Conservation (phyloP, 2,329 filamentous ascomycete genomes). For the Cladosporium colombiae region DNA sequence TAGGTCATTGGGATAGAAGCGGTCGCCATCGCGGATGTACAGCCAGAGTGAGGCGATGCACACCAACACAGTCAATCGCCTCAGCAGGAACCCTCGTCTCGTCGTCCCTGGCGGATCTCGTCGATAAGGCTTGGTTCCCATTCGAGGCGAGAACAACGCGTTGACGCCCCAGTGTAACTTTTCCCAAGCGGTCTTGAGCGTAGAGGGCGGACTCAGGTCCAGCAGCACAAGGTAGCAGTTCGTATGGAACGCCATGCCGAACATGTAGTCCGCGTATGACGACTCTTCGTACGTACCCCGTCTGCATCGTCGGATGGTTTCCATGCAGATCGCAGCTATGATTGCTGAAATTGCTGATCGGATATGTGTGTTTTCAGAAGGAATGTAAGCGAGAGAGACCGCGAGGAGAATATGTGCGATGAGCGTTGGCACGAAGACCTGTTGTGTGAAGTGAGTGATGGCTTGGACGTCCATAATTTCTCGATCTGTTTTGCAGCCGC, state of each 20-base stretch:
- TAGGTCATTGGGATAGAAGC: background rate
- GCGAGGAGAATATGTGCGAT: background rate
- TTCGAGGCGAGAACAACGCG: slow-evolving; percentile 18
- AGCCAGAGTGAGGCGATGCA: slow-evolving; percentile 2
- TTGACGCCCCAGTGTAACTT: slow-evolving; percentile 14
- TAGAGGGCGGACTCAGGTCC: background rate
- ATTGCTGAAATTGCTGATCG: background rate
- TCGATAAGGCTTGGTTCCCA: slow-evolving; percentile 16
- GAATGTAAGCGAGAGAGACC: slow-evolving; percentile 10
- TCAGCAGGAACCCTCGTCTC: background rate
- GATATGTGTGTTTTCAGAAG: background rate
- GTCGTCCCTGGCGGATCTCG: slow-evolving; percentile 10
- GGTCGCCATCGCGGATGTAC: slow-evolving; percentile 2
- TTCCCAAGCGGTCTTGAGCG: background rate
- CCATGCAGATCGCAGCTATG: slow-evolving; percentile 8
- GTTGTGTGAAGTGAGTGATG: background rate
- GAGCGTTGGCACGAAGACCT: slow-evolving; percentile 5
- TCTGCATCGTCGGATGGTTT: slow-evolving; percentile 3
- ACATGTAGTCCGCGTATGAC: slow-evolving; percentile 17
- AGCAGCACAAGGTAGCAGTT: slow-evolving; percentile 17
- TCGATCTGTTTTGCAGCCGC: background rate
- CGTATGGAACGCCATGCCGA: slow-evolving; percentile 15
- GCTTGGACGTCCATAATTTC: background rate
- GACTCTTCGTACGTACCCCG: background rate
- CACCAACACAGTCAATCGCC: background rate